phyloP scores from a whole-genome alignment of 768 basidiomycete species.

The Calocera cornea region DNA sequence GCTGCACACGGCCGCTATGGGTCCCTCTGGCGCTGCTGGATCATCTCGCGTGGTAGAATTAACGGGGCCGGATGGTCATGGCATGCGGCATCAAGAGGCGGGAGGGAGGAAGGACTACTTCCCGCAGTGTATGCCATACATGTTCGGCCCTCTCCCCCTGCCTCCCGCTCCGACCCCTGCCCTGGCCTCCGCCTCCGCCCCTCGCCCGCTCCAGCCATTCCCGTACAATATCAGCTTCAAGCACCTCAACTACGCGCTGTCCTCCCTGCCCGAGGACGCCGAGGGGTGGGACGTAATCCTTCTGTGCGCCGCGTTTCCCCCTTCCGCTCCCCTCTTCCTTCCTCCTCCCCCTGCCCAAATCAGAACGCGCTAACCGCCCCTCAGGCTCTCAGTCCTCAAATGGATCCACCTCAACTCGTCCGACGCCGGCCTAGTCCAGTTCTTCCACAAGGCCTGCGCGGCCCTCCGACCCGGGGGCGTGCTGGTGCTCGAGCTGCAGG shows the following conservation, averaged over 20 bases:
- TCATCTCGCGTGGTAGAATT: conserved; percentile 13
- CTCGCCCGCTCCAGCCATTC: conserved; percentile 33
- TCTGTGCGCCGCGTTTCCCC: conserved; percentile 39
- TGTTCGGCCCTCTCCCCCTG: conserved; percentile 60
- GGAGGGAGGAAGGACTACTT: conserved; percentile 39
- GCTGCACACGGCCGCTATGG: background rate
- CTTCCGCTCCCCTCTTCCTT: background rate
- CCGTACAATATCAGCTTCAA: conserved; percentile 70
- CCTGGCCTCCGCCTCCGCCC: conserved; percentile 36
- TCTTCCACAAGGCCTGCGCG: conserved; percentile 50
- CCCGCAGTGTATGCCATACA: conserved; percentile 61
- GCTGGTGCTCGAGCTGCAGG: conserved; percentile 72
- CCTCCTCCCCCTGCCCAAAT: conserved; percentile 8
- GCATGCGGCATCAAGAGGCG: background rate
- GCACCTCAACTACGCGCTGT: conserved; percentile 57
- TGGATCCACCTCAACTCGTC: conserved; percentile 83
- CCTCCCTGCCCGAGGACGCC: conserved; percentile 33
- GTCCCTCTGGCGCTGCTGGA: conserved; percentile 3
- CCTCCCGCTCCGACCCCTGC: conserved; percentile 32
- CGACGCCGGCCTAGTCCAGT: conserved; percentile 52
- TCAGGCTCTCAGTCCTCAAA: conserved; percentile 73
- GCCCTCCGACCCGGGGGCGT: conserved; percentile 43
- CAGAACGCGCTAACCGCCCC: too few species aligned
- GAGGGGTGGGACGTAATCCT: conserved; percentile 63
- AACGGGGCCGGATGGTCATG: conserved; percentile 11